A percentile compares a stretch with the other conserved stretches of the same genome.
Conservation (phyloP, 768 basidiomycete genomes). For the Tylopilus sp. region DNA sequence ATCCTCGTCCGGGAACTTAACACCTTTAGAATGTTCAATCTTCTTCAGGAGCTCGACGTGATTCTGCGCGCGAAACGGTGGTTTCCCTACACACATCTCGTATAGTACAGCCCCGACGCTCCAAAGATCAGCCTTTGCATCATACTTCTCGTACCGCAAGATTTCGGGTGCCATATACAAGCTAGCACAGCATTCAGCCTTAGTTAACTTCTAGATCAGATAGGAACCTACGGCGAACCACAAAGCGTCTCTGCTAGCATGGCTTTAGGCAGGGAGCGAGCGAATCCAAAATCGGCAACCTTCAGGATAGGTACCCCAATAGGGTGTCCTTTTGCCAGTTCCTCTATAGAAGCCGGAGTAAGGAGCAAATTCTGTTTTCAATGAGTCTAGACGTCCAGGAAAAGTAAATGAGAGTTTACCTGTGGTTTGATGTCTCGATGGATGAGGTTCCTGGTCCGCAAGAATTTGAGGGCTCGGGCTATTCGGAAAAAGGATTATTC, state of each 20-base stretch:
- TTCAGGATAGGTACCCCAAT: constrained; percentile 92
- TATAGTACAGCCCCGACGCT: constrained; percentile 95
- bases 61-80: constrained; percentile 94
- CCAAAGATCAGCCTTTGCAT: constrained; percentile 97
- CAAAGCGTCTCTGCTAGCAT: constrained; percentile 98
- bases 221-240: constrained; percentile 80
- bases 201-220: neutral
- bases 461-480: constrained; percentile 93
- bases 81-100: constrained; percentile 91
- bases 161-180: constrained; percentile 99
- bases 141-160: constrained; percentile 93
- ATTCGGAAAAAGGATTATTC: neutral
- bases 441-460: constrained; percentile 84
- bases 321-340: constrained; percentile 85
- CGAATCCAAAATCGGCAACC: constrained; percentile 98
- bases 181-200: constrained; percentile 35
- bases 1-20: constrained; percentile 94
- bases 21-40: constrained; percentile 88
- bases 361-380: constrained; percentile 76
- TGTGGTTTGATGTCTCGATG: constrained; percentile 98
- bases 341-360: constrained; percentile 74
- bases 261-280: constrained; percentile 83
- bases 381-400: constrained; percentile 5
- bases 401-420: constrained; percentile 33
- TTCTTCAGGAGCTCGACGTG: constrained; percentile 92